These are phyloP conservation scores for Cryptococcus maquisensis DNA, from an alignment of 1,284 basidiomycete genomes.

Conservation along the genomic window DNA sequence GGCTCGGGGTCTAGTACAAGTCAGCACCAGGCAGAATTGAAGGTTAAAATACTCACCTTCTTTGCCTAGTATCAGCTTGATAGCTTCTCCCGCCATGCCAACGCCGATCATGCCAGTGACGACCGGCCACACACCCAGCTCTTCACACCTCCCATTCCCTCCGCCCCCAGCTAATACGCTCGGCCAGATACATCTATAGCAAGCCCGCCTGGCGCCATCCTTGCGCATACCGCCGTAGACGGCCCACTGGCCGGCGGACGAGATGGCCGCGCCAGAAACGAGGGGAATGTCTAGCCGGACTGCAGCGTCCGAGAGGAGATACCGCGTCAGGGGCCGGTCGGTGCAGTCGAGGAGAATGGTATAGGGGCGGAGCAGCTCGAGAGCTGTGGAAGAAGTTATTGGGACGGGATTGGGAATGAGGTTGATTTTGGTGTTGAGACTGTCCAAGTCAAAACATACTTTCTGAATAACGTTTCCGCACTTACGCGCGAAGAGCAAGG, in stretches of 20 bases:
- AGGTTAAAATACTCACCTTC: slow-evolving; percentile 56
- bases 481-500: slow-evolving; percentile 60
- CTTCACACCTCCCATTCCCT: slow-evolving; percentile 70
- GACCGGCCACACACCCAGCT: slow-evolving; percentile 83
- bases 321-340: slow-evolving; percentile 87
- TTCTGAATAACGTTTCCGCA: background rate
- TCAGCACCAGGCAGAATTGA: background rate
- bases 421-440: slow-evolving; percentile 64
- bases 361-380: slow-evolving; percentile 59
- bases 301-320: slow-evolving; percentile 88
- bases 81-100: slow-evolving; percentile 83
- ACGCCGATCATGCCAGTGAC: slow-evolving; percentile 89
- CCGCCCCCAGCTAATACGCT: slow-evolving; percentile 60
- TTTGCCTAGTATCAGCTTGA: slow-evolving; percentile 71
- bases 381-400: slow-evolving; percentile 61
- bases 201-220: slow-evolving; percentile 61
- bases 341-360: slow-evolving; percentile 91
- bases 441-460: slow-evolving; percentile 36
- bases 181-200: slow-evolving; percentile 93
- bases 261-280: slow-evolving; percentile 88
- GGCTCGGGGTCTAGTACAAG: slow-evolving; percentile 18
- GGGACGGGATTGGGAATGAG: slow-evolving; percentile 57
- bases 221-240: slow-evolving; percentile 54
- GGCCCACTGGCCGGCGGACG: slow-evolving; percentile 84
- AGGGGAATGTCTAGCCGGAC: slow-evolving; percentile 70